These are phyloP conservation scores for Penicillium crustosum DNA, from an alignment of 2,329 filamentous ascomycete species.

Conservation along the genomic window DNA sequence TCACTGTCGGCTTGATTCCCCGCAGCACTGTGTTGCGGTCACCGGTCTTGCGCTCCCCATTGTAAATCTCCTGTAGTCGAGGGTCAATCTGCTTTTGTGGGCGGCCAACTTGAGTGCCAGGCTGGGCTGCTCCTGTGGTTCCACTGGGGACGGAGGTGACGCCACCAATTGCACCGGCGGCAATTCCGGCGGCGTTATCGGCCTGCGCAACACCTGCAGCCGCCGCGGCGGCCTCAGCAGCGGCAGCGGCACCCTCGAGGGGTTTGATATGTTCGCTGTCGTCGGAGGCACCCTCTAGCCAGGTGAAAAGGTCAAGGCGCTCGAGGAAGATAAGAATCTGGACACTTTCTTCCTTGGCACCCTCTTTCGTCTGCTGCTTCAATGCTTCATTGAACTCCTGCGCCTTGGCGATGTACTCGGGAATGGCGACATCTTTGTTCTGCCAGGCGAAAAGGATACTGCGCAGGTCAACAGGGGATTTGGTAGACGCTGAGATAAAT, in stretches of 20 bases:
- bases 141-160: slow-evolving; percentile 43
- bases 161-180: slow-evolving; percentile 50
- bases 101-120: slow-evolving; percentile 40
- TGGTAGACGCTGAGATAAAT: slow-evolving; percentile 72
- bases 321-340: slow-evolving; percentile 91
- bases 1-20: slow-evolving; percentile 83
- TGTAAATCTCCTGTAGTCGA: slow-evolving; percentile 82
- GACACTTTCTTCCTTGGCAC: slow-evolving; percentile 58
- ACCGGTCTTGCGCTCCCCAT: slow-evolving; percentile 84
- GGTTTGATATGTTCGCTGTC: slow-evolving; percentile 93
- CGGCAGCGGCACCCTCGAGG: slow-evolving; percentile 61
- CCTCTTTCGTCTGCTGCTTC: slow-evolving; percentile 35
- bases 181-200: slow-evolving; percentile 50
- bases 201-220: slow-evolving; percentile 44
- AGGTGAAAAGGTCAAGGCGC: slow-evolving; percentile 85
- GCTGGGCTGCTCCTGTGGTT: slow-evolving; percentile 40
- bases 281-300: slow-evolving; percentile 85
- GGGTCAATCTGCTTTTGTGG: slow-evolving; percentile 74
- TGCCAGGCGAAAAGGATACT: slow-evolving; percentile 96
- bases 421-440: slow-evolving; percentile 85
- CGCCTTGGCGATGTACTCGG: slow-evolving; percentile 85
- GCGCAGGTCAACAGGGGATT: slow-evolving; percentile 75
- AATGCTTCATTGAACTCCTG: slow-evolving; percentile 79
- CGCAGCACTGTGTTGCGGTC: slow-evolving; percentile 86
- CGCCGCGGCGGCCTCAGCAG: slow-evolving; percentile 41